phyloP scores from a whole-genome alignment of 169 alveolate species.

The Neospora caninum region DNA sequence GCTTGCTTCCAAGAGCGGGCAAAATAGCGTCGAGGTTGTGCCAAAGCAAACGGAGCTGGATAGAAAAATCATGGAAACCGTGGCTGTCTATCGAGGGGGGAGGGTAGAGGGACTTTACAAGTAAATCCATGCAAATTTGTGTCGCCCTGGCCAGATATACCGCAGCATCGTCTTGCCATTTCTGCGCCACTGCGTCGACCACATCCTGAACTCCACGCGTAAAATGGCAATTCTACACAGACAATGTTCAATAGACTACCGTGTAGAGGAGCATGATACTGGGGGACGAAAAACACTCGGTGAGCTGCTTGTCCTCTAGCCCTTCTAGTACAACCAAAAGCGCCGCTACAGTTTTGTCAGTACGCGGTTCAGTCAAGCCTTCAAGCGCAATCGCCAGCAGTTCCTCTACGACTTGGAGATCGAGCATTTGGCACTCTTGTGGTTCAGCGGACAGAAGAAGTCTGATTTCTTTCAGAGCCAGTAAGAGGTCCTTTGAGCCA shows the following conservation, averaged over 20 bases:
- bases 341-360: background rate
- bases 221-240: background rate
- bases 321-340: background rate
- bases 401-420: conserved; percentile 6
- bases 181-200: background rate
- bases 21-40: background rate
- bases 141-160: background rate
- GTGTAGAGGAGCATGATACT: background rate
- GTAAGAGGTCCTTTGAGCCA: background rate
- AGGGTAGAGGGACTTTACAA: background rate
- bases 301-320: background rate
- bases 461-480: conserved; percentile 19
- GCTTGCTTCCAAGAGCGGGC: background rate
- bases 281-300: background rate
- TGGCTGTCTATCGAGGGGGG: background rate
- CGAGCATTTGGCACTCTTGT: background rate
- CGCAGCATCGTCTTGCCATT: conserved; percentile 4
- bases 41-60: background rate
- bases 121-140: conserved; percentile 9
- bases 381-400: conserved; percentile 6
- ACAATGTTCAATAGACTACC: background rate
- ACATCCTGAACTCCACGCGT: background rate
- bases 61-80: background rate
- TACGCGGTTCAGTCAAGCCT: background rate
- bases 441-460: background rate